These are phyloP conservation scores for Collybia sp. DNA, from an alignment of 768 basidiomycete species.

Conservation along the genomic window DNA sequence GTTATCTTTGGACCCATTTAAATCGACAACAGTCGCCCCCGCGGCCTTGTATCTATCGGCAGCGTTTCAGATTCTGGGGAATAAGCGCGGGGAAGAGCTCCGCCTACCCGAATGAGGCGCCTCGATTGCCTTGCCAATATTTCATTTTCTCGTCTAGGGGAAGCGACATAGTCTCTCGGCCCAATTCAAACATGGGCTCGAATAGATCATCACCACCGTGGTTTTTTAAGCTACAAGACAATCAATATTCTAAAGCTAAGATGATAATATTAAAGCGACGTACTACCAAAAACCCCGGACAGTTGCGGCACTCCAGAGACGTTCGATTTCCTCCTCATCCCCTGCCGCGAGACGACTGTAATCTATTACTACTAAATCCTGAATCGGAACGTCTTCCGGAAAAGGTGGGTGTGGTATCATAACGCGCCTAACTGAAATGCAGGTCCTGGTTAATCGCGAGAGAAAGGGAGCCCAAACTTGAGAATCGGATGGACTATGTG, in stretches of 20 bases:
- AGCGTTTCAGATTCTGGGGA: background rate
- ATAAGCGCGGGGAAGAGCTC: background rate
- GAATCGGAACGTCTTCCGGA: slow-evolving; percentile 34
- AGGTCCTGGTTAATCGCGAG: too few species aligned
- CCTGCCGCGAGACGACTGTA: slow-evolving; percentile 28
- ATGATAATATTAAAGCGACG: slow-evolving; percentile 12
- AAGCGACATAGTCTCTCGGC: slow-evolving; percentile 33
- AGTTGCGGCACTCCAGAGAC: slow-evolving; percentile 36
- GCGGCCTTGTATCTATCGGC: slow-evolving; percentile 38
- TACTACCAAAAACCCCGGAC: slow-evolving; percentile 48
- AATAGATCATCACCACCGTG: slow-evolving; percentile 34
- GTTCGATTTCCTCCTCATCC: slow-evolving; percentile 30
- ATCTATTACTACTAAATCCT: slow-evolving; percentile 39
- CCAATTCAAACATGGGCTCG: slow-evolving; percentile 36
- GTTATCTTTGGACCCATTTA: slow-evolving; percentile 37
- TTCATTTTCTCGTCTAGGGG: slow-evolving; percentile 38
- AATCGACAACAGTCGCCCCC: slow-evolving; percentile 40
- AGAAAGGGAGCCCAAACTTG: too few species aligned
- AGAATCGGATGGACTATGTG: too few species aligned
- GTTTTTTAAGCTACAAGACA: slow-evolving; percentile 30
- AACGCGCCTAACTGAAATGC: too few species aligned
- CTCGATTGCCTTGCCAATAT: slow-evolving; percentile 36
- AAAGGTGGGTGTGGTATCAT: slow-evolving; percentile 23
- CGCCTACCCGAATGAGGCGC: slow-evolving; percentile 32
- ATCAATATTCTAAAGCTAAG: background rate